Base-by-base conservation (phyloP, 345 rosid genomes). In the Eucalyptus pauciflora region DNA sequence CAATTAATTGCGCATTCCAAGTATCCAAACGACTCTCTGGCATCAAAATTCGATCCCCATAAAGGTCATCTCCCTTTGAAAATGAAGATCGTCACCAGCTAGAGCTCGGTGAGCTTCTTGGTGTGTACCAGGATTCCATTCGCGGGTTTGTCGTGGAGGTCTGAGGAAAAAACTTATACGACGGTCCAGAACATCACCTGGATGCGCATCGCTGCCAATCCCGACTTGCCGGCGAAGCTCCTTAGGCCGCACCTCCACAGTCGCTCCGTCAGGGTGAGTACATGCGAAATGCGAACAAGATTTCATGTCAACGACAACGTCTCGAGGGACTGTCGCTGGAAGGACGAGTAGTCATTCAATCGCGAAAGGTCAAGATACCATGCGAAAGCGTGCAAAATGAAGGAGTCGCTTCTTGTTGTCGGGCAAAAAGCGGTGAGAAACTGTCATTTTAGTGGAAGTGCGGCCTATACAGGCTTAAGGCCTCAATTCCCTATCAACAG, bases 171-270 rank as follows among this genome's bases (percentile, higher is more conserved):
- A 92, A 90, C 2, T 95, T 89, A 95, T 87, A 89, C 88, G 3
- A 90, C 91, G 8, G 92, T 95, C 83, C 90, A 43, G 91, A 85
- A 56, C 8, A 81, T 93, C 62, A 93, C 94, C 25, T 69, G 93
- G 91, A 91, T 52, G 41, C 91, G 88, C 13, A 94, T 93, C 50
- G 31, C 94, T 6, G 62, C 2, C 52, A 91, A 92, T 13, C 89
- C 92, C 45, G 27, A 86, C 4, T 18, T 90, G 88, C 93, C 96
- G 11, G 95, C 97, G 27, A 94, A 93, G 91, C 89, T 94, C 79
- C 94, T 96, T 31, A 91, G 97, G 88, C 92, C 94, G 96, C 94
- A 93, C 87, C 92, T 95, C 90, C 98, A 94, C 51, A 98, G 92
- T 86, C 95, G 97, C 89, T 94, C 95, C 51, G 94, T 95, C 31